These are phyloP conservation scores for Geosmithia flava DNA, from an alignment of 2,329 filamentous ascomycete genomes.

Conservation along the genomic window DNA sequence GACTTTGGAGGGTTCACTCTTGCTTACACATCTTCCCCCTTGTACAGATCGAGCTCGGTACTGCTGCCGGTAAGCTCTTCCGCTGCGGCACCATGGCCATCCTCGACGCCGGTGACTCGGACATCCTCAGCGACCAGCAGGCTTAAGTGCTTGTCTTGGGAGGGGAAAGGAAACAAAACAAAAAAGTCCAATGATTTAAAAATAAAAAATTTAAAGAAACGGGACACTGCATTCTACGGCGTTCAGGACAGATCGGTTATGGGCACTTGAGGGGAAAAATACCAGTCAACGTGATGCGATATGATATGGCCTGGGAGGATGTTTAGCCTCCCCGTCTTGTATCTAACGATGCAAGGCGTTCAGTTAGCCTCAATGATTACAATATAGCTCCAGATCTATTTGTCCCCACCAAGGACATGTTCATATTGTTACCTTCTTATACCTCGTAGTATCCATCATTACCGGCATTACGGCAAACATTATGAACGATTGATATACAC, in stretches of 20 bases:
- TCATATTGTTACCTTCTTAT: neutral
- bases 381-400: slow-evolving; percentile 21
- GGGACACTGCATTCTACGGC: slow-evolving; percentile 20
- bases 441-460: too few relatives aligned
- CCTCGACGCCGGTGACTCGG: slow-evolving; percentile 94
- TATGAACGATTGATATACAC: too few relatives aligned
- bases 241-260: slow-evolving; percentile 27
- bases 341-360: neutral
- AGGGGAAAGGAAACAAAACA: neutral
- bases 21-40: slow-evolving; percentile 40
- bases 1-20: slow-evolving; percentile 78
- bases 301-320: slow-evolving; percentile 13
- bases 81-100: slow-evolving; percentile 95
- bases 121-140: slow-evolving; percentile 51
- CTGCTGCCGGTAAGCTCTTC: slow-evolving; percentile 98
- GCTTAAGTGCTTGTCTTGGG: slow-evolving; percentile 30
- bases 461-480: too few relatives aligned
- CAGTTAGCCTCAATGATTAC: slow-evolving; percentile 17
- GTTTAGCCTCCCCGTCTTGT: neutral
- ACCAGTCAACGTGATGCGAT: slow-evolving; percentile 21
- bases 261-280: slow-evolving; percentile 15
- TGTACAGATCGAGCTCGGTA: slow-evolving; percentile 88
- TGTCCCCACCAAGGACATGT: slow-evolving; percentile 11
- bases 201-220: neutral
- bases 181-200: neutral